These are phyloP conservation scores for Macadamia integrifolia DNA, from an alignment of 164 flowering plant genomes.

Conservation along the genomic window DNA sequence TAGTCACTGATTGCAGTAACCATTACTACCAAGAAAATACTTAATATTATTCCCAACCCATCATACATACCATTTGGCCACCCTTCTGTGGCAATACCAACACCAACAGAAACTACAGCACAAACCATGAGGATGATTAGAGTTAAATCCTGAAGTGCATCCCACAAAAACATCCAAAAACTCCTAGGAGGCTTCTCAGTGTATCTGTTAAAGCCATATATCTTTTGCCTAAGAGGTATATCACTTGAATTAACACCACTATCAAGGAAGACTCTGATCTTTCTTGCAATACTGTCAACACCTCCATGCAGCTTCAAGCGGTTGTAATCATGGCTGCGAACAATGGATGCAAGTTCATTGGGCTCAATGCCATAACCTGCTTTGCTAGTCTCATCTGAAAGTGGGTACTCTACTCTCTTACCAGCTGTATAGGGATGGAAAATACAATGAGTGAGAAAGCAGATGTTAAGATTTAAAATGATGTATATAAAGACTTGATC, in stretches of 20 bases:
- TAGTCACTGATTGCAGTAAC: conserved; percentile 58
- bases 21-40: conserved; percentile 37
- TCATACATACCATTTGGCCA: conserved; percentile 50
- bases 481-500: not conserved
- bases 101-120: conserved; percentile 43
- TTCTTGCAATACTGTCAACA: conserved; percentile 32
- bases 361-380: conserved; percentile 39
- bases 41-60: conserved; percentile 42
- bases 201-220: conserved; percentile 35
- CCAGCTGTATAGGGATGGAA: conserved; percentile 18
- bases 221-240: conserved; percentile 25
- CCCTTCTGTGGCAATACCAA: conserved; percentile 48
- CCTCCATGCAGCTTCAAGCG: conserved; percentile 23
- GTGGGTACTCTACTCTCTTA: conserved; percentile 18
- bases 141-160: conserved; percentile 48
- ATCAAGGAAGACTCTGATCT: conserved; percentile 24
- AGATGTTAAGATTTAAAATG: not conserved
- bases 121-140: conserved; percentile 46
- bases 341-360: conserved; percentile 37
- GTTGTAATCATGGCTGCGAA: conserved; percentile 26
- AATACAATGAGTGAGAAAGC: not conserved
- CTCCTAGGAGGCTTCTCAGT: conserved; percentile 42
- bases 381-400: conserved; percentile 25
- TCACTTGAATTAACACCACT: conserved; percentile 29
- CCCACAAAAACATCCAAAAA: conserved; percentile 48